Evolutionary conservation across 1,284 basidiomycete genomes (phyloP), one percentile per base, ranked within the genome.

Genomic region (Hemileia vastatrix): DNA sequence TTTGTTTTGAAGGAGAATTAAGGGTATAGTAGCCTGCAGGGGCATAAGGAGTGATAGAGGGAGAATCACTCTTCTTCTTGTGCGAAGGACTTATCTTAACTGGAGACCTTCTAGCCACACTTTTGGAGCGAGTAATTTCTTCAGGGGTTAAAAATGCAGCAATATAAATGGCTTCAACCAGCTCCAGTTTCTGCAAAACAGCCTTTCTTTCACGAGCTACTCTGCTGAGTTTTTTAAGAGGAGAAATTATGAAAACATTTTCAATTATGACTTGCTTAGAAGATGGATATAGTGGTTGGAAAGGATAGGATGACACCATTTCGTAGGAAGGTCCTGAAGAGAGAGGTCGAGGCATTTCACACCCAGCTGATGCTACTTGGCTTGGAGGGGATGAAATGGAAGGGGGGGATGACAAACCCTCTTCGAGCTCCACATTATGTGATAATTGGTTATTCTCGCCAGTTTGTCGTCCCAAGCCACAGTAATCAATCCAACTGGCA

Each of bases 41-140:
- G 23, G 44, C 57, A 43, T 50, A 59, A 24, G 57, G 57, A 24
- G 57, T 59, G 23, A 59, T n/a, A n/a, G n/a, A n/a, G n/a, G n/a
- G n/a, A n/a, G n/a, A n/a, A n/a, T n/a, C n/a, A n/a, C n/a, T n/a
- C 57, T 5, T 59, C 32, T 23, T 44, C 57, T 32, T 50, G 32
- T 0, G 33, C 11, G 6, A 21, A 21, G 18, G 32, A 33, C 2
- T 50, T 50, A 15, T 40, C 57, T 44, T 50, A 5, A 36, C 24
- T 6, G 15, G 19, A 51, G 19, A 6, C 27, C 23, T 40, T 23
- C 31, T 52, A 9, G 32, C 6, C 11, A 40, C 9, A 6, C 11
- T n/a, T 50, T 59, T 21, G 21, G 21, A 47, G 23, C 36, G n/a
- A n/a, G n/a, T n/a, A n/a, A n/a, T 19, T 33, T 21, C 31, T 21